Percentiles rank a stretch among this genome's conserved stretches.
These are phyloP conservation scores for Omphalea diandra DNA, from an alignment of 441 rosid species.

Conservation along the genomic window DNA sequence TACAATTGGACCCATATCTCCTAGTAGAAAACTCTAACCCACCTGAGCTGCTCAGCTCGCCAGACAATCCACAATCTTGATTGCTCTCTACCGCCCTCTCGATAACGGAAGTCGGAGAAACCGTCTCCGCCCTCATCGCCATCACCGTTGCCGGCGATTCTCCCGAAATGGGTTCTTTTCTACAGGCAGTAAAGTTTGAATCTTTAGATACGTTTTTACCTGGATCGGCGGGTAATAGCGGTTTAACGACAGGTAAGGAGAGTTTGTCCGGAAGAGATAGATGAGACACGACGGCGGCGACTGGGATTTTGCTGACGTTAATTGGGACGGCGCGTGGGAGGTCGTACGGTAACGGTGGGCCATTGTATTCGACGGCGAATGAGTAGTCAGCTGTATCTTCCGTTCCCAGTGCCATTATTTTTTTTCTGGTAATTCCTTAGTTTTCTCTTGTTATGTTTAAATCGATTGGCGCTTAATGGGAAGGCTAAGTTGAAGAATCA, in stretches of 20 bases:
- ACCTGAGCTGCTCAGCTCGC: slow-evolving; percentile 61
- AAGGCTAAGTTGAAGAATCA: slow-evolving; percentile 15
- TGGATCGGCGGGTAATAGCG: slow-evolving; percentile 48
- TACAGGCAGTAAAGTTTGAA: slow-evolving; percentile 4
- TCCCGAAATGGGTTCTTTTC: slow-evolving; percentile 40
- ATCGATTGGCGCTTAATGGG: neutral
- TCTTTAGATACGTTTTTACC: slow-evolving; percentile 38
- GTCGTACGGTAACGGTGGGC: slow-evolving; percentile 77
- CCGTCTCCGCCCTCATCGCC: too few species aligned
- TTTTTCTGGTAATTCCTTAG: neutral
- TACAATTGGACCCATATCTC: slow-evolving; percentile 28
- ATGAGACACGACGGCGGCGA: slow-evolving; percentile 79
- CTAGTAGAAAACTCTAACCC: slow-evolving; percentile 40
- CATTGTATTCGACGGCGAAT: slow-evolving; percentile 78
- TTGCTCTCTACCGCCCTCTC: slow-evolving; percentile 42
- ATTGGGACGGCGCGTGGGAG: slow-evolving; percentile 93
- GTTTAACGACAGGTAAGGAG: slow-evolving; percentile 85
- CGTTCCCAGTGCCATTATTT: slow-evolving; percentile 22
- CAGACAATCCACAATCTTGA: slow-evolving; percentile 45
- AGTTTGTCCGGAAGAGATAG: slow-evolving; percentile 51
- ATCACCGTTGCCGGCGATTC: slow-evolving; percentile 28
- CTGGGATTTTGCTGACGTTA: slow-evolving; percentile 79
- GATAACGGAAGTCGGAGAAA: slow-evolving; percentile 76
- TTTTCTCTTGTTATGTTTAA: too few species aligned
- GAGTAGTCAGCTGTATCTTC: slow-evolving; percentile 61